These are phyloP conservation scores for Pichiaceae sp. DNA, from an alignment of 1,139 yeast species.

Conservation along the genomic window DNA sequence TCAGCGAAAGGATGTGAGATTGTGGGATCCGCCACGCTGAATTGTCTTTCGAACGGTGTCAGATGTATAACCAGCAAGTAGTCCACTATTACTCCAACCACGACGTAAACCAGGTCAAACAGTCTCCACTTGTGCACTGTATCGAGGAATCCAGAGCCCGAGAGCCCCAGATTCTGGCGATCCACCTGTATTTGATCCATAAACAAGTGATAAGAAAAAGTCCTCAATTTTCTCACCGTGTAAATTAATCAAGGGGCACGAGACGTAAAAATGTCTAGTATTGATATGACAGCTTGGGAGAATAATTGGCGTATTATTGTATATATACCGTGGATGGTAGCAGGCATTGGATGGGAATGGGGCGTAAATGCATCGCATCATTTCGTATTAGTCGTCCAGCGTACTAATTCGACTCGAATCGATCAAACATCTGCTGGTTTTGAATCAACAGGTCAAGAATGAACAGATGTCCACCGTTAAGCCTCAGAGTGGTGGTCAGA, in stretches of 20 bases:
- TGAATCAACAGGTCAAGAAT: conserved; percentile 33
- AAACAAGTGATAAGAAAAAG: background rate
- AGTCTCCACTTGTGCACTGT: conserved; percentile 47
- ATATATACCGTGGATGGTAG: too few relatives aligned
- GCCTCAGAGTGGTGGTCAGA: conserved; percentile 28
- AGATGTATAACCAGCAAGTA: conserved; percentile 31
- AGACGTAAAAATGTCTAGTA: too few relatives aligned
- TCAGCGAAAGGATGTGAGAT: conserved; percentile 70
- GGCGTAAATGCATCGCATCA: too few relatives aligned
- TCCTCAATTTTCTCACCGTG: too few relatives aligned
- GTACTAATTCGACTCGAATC: too few relatives aligned
- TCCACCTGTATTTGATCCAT: conserved; percentile 19
- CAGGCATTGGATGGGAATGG: too few relatives aligned
- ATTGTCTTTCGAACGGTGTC: conserved; percentile 66
- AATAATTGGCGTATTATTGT: too few relatives aligned
- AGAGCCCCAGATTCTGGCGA: conserved; percentile 45
- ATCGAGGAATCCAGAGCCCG: conserved; percentile 25
- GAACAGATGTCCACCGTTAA: conserved; percentile 39
- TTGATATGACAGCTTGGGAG: too few relatives aligned
- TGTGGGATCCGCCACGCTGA: conserved; percentile 44
- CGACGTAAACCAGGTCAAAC: conserved; percentile 44
- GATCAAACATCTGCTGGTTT: conserved; percentile 30
- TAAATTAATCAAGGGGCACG: too few relatives aligned
- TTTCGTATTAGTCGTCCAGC: too few relatives aligned
- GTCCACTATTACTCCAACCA: conserved; percentile 34